Base-by-base conservation (phyloP, 2,329 filamentous ascomycete genomes). In the Alternaria tenuissima region DNA sequence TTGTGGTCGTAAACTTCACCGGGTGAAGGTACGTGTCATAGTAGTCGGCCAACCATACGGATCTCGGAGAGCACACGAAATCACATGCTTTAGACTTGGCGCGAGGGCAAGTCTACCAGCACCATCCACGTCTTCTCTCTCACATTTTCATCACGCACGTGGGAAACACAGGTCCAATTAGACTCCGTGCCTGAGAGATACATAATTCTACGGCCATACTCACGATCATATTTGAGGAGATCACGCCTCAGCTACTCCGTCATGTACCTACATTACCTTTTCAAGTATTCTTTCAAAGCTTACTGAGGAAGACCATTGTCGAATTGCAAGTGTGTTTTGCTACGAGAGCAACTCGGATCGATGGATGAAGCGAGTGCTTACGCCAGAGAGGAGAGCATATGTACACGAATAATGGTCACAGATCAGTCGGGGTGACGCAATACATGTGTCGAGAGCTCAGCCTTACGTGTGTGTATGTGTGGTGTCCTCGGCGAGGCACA, bases 21-120 rank as follows among this genome's bases (percentile, higher is more conserved):
- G 41, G 18, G 57, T 51, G 24, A 28, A 46, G 26, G 61, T 59
- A 43, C 51, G 46, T 62, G 61, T 48, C 43, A 48, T 38, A 7
- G 41, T 22, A 39, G 39, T 56, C 52, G 49, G 30, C 56, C 42
- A 60, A 60, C 62, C 62, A 43, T 48, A 36, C 32, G 46, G 39
- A 48, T 22, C 42, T 48, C 51, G 44, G 24, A 32, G 14, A 41
- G n/a, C n/a, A 59, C 57, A 55, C 57, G 57, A 16, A 34, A 16
- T 56, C 57, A 51, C 44, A 44, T 59, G 57, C 57, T 22, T 5
- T 3, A n/a, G 32, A 18, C 11, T 52, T 49, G 14, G 46, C 46
- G 46, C 20, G 3, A 39, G n/a, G 36, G 36, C 36, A 18, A 20
- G 36, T 20, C n/a, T 9, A 20, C 36, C 36, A 39, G 36, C 7